Conservation (phyloP, 1,284 basidiomycete species). For the Rhodofomes roseus region DNA sequence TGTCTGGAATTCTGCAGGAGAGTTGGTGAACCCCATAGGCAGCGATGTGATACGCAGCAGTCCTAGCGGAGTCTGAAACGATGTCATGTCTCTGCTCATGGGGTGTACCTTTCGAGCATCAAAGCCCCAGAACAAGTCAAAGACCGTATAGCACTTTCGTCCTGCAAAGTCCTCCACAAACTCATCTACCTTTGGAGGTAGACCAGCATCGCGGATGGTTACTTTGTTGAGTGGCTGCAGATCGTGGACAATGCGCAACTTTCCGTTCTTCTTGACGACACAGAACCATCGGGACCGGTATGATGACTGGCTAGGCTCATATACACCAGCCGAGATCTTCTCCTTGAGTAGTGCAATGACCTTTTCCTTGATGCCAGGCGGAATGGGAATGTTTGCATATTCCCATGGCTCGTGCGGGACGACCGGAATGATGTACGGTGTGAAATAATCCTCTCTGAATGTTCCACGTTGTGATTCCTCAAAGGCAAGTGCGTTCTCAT, state of each 20-base stretch:
- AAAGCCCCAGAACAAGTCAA: no score
- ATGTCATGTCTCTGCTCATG: no score
- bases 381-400: constrained; percentile 34
- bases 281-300: constrained; percentile 40
- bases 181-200: background rate
- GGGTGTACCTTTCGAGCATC: no score
- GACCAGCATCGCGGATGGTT: background rate
- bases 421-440: constrained; percentile 30
- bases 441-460: constrained; percentile 33
- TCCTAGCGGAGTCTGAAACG: no score
- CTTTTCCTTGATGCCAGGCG: constrained; percentile 31
- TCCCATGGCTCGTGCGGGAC: constrained; percentile 34
- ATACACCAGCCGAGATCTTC: constrained; percentile 21
- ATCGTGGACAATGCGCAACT: constrained; percentile 26
- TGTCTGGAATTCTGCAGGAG: no score
- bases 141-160: no score
- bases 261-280: constrained; percentile 31
- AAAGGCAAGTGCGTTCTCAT: constrained; percentile 28
- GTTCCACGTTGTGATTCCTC: constrained; percentile 31
- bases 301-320: constrained; percentile 6
- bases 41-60: background rate
- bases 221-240: constrained; percentile 23
- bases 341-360: constrained; percentile 29
- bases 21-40: background rate
- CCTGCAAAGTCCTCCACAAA: no score